phyloP scores from a whole-genome alignment of 257 asterid genomes.

The Ilex aquifolium region DNA sequence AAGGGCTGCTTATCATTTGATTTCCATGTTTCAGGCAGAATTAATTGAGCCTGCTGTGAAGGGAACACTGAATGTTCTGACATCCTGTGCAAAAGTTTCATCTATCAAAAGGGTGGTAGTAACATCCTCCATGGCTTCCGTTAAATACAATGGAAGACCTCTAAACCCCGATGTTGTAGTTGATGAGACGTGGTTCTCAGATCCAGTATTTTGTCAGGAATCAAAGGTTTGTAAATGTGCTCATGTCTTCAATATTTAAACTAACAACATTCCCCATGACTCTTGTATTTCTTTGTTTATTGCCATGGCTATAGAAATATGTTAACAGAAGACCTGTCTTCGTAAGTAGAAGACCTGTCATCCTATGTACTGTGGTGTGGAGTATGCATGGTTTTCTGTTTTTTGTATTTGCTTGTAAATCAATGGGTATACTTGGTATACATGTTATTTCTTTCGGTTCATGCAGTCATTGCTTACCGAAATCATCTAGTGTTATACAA shows the following conservation, averaged over 20 bases:
- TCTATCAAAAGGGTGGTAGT: constrained; percentile 24
- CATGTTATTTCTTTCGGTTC: too few species aligned
- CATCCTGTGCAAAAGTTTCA: neutral
- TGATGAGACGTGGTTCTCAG: constrained; percentile 68
- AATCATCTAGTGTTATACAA: too few species aligned
- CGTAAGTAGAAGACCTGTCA: neutral
- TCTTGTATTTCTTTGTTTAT: neutral
- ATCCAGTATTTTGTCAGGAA: constrained; percentile 46
- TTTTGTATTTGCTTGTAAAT: too few species aligned
- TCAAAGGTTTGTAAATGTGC: constrained; percentile 27
- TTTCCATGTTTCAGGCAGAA: too few species aligned
- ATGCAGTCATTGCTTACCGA: too few species aligned
- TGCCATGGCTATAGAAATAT: neutral
- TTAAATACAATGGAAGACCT: constrained; percentile 15
- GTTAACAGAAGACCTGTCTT: neutral
- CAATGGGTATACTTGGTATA: too few species aligned
- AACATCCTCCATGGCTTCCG: constrained; percentile 44
- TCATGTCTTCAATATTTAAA: neutral
- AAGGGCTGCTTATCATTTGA: too few species aligned
- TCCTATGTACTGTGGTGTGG: too few species aligned
- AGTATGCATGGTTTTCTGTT: too few species aligned
- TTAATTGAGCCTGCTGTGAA: too few species aligned
- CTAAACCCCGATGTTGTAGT: constrained; percentile 22
- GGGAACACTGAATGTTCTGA: too few species aligned
- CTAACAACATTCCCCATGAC: neutral